A percentile compares a stretch with the other conserved stretches of the same genome.
These are phyloP conservation scores for Spathaspora hagerdaliae DNA, from an alignment of 805 yeast genomes.

Conservation along the genomic window DNA sequence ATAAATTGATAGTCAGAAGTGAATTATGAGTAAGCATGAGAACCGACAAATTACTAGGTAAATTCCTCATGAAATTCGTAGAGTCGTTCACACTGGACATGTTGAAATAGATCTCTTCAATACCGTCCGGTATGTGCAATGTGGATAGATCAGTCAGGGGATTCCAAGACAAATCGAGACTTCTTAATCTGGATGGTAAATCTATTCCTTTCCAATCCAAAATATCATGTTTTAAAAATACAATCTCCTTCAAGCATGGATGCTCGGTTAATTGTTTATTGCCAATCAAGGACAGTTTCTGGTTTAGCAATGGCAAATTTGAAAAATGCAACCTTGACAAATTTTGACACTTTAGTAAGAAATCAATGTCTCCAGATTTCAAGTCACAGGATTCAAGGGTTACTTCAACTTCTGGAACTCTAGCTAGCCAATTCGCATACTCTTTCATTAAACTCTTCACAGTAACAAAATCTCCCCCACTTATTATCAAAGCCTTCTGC, in stretches of 20 bases:
- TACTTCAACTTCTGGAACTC: constrained; percentile 19
- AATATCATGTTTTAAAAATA: constrained; percentile 30
- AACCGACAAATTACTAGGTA: constrained; percentile 21
- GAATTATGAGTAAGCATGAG: constrained; percentile 33
- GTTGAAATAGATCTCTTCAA: constrained; percentile 29
- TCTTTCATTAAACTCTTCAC: constrained; percentile 19
- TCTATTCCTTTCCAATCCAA: constrained; percentile 22
- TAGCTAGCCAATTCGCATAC: constrained; percentile 14
- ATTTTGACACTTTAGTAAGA: constrained; percentile 21
- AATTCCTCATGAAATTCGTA: constrained; percentile 7
- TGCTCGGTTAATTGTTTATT: constrained; percentile 6
- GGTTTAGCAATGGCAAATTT: constrained; percentile 14
- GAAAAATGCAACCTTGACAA: constrained; percentile 28
- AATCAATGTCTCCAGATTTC: constrained; percentile 14
- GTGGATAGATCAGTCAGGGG: constrained; percentile 18
- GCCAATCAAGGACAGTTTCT: constrained; percentile 1
- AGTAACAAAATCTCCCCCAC: constrained; percentile 29
- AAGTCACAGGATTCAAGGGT: constrained; percentile 24
- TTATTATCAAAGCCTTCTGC: constrained; percentile 19
- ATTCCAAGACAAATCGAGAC: constrained; percentile 37
- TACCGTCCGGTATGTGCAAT: constrained; percentile 16
- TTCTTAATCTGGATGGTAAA: constrained; percentile 23
- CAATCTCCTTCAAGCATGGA: constrained; percentile 19
- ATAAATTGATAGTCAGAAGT: constrained; percentile 14
- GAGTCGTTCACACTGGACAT: constrained; percentile 17